phyloP scores from a whole-genome alignment of 2,329 filamentous ascomycete species.

The Fusarium circinatum region DNA sequence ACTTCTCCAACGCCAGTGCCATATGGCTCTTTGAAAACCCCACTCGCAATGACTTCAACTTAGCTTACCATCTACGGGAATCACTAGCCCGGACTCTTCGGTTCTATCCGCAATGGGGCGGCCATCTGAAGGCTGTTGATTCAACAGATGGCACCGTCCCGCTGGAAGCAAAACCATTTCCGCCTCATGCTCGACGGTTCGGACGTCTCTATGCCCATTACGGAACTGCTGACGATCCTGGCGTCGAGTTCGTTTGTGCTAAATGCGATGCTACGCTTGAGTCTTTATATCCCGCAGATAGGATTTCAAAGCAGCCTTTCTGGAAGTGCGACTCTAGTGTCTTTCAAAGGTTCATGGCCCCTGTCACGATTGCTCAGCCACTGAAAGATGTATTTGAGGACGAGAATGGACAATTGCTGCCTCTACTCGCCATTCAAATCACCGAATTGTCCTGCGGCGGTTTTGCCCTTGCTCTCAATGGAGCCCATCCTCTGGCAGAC shows the following conservation, averaged over 20 bases:
- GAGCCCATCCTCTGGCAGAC: slow-evolving; percentile 40
- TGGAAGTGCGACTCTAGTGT: slow-evolving; percentile 20
- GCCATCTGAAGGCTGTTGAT: slow-evolving; percentile 26
- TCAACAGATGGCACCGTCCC: slow-evolving; percentile 11
- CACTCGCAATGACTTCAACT: background rate
- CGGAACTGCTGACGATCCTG: slow-evolving; percentile 26
- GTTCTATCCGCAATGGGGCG: slow-evolving; percentile 36
- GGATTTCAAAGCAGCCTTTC: background rate
- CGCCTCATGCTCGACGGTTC: slow-evolving; percentile 33
- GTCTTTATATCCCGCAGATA: slow-evolving; percentile 13
- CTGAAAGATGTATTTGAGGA: background rate
- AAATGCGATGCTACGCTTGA: slow-evolving; percentile 18
- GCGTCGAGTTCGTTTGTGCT: slow-evolving; percentile 33
- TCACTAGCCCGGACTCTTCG: slow-evolving; percentile 17
- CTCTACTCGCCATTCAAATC: slow-evolving; percentile 36
- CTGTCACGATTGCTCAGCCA: background rate
- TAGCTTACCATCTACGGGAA: slow-evolving; percentile 11
- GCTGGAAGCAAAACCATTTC: slow-evolving; percentile 17
- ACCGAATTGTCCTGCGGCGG: slow-evolving; percentile 38
- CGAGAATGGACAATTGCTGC: background rate
- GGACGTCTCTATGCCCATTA: slow-evolving; percentile 37
- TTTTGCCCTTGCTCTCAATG: slow-evolving; percentile 32
- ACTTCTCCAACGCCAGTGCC: slow-evolving; percentile 36
- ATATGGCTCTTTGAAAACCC: slow-evolving; percentile 38
- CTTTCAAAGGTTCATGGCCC: slow-evolving; percentile 18